Percentiles rank a stretch among this genome's conserved stretches.
Evolutionary conservation across 83 land plant genomes (phyloP).

Genomic region (Picea abies): DNA sequence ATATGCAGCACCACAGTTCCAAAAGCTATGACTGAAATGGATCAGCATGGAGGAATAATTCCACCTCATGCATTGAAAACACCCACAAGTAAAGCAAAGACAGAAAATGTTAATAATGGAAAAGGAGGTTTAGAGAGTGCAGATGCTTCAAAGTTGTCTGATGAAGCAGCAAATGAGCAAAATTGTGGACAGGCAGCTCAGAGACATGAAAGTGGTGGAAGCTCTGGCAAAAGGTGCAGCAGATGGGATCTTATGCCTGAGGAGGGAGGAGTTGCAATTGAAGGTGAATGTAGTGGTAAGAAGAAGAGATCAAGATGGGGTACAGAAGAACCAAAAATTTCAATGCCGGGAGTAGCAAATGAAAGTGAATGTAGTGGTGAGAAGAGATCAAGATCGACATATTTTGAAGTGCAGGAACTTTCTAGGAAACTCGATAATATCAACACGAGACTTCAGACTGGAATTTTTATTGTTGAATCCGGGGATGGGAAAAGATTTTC

Average conservation of each 20-base stretch:
- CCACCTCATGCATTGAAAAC: no score
- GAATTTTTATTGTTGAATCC: not conserved
- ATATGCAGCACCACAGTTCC: conserved; percentile 1
- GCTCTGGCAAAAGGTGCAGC: conserved; percentile 29
- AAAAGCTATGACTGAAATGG: conserved; percentile 3
- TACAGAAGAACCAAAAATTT: conserved; percentile 45
- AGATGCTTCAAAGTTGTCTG: not conserved
- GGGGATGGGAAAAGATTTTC: conserved; percentile 70
- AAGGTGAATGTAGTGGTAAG: conserved; percentile 14
- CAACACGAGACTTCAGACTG: conserved; percentile 50
- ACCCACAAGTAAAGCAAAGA: not conserved
- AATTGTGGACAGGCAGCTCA: not conserved
- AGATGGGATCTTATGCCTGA: conserved; percentile 5
- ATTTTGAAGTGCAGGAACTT: conserved; percentile 56
- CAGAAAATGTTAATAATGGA: not conserved
- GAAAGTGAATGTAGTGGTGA: no score
- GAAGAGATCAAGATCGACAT: conserved; percentile 12
- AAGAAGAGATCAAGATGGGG: conserved; percentile 69
- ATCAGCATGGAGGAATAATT: not conserved
- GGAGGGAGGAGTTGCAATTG: not conserved
- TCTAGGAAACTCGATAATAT: conserved; percentile 40
- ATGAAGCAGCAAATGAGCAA: not conserved
- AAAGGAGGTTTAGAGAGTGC: no score
- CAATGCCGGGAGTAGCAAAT: conserved; percentile 36
- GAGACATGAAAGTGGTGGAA: conserved; percentile 14